A percentile compares a stretch with the other conserved stretches of the same genome.
Evolutionary conservation across 805 yeast genomes (phyloP).

Genomic region (Lachancea sp.): DNA sequence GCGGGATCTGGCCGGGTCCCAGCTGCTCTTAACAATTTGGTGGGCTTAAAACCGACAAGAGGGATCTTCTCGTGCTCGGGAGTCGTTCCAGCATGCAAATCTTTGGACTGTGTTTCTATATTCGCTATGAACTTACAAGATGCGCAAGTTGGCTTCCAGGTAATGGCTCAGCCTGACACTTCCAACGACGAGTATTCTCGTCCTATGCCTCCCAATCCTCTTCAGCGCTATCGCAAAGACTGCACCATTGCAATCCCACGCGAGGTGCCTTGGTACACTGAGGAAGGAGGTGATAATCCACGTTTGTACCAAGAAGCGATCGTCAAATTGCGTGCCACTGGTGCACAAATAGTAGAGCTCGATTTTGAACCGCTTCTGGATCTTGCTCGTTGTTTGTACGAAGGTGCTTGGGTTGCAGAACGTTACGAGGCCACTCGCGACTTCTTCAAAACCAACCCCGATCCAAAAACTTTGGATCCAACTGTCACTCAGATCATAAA

Average conservation of each 20-base stretch:
- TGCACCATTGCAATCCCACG: slow-evolving; percentile 76
- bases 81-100: slow-evolving; percentile 96
- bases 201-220: slow-evolving; percentile 59
- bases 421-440: slow-evolving; percentile 78
- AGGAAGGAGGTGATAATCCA: slow-evolving; percentile 55
- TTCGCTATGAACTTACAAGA: slow-evolving; percentile 73
- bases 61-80: slow-evolving; percentile 85
- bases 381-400: slow-evolving; percentile 82
- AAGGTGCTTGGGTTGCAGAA: slow-evolving; percentile 99
- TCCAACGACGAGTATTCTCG: slow-evolving; percentile 76
- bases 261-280: slow-evolving; percentile 72
- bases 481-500: slow-evolving; percentile 70
- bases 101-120: slow-evolving; percentile 86
- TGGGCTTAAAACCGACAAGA: slow-evolving; percentile 88
- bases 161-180: slow-evolving; percentile 66
- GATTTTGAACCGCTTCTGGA: slow-evolving; percentile 74
- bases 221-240: slow-evolving; percentile 47
- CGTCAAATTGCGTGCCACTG: slow-evolving; percentile 36
- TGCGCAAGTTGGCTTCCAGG: slow-evolving; percentile 69
- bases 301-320: slow-evolving; percentile 32
- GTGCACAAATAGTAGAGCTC: slow-evolving; percentile 54
- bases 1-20: slow-evolving; percentile 99
- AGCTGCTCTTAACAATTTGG: slow-evolving; percentile 84
- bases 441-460: slow-evolving; percentile 64
- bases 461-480: slow-evolving; percentile 69